These are phyloP conservation scores for Chamaenerion angustifolium DNA, from an alignment of 345 rosid species.

Conservation along the genomic window DNA sequence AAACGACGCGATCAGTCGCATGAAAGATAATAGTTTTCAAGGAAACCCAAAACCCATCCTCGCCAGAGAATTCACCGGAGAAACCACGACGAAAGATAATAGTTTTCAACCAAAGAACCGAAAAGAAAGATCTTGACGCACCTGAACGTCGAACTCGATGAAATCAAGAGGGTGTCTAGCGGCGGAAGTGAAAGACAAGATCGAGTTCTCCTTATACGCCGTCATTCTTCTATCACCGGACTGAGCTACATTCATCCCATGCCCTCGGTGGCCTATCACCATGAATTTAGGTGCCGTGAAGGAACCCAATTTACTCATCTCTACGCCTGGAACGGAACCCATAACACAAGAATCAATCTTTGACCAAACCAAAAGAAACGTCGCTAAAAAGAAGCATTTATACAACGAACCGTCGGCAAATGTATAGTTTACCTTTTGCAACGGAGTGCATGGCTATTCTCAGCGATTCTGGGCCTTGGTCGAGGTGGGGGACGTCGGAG, in stretches of 20 bases:
- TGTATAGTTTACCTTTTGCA: conserved; percentile 14
- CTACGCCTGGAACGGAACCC: conserved; percentile 18
- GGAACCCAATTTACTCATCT: conserved; percentile 15
- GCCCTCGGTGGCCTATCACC: conserved; percentile 82
- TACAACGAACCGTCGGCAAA: no score
- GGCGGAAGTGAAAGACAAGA: conserved; percentile 63
- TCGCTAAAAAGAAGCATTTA: neutral
- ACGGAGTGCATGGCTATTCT: conserved; percentile 25
- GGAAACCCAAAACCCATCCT: no score
- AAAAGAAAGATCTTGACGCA: conserved; percentile 3
- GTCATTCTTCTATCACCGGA: conserved; percentile 49
- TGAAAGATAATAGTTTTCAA: no score
- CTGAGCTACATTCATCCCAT: conserved; percentile 65
- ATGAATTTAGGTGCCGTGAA: conserved; percentile 43
- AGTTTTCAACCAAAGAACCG: no score
- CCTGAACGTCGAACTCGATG: conserved; percentile 99
- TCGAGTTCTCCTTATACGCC: conserved; percentile 67
- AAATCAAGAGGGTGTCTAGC: conserved; percentile 62
- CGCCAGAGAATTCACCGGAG: no score
- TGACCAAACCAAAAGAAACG: neutral
- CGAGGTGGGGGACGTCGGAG: conserved; percentile 65
- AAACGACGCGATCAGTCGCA: neutral
- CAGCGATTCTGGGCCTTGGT: conserved; percentile 45
- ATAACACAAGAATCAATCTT: conserved; percentile 1
- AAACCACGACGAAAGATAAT: no score